Percentiles rank a stretch among this genome's conserved stretches.
These are phyloP conservation scores for Emmonsiellopsis sp. DNA, from an alignment of 2,329 filamentous ascomycete species.

Conservation along the genomic window DNA sequence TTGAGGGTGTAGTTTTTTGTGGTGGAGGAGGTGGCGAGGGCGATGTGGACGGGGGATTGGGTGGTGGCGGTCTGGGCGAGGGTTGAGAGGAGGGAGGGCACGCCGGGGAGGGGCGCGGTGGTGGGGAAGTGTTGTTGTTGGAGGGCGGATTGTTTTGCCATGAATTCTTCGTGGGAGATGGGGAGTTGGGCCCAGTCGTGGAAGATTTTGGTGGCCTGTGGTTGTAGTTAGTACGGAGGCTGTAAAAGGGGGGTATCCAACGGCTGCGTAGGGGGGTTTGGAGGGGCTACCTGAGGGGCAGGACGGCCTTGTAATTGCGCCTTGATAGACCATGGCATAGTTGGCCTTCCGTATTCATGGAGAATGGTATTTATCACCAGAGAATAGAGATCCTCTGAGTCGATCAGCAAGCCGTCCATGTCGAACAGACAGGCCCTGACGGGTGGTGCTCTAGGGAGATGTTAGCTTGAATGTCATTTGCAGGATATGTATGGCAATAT, in stretches of 20 bases:
- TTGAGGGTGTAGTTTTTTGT: constrained; percentile 67
- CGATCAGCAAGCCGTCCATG: constrained; percentile 94
- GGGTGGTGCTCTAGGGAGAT: constrained; percentile 52
- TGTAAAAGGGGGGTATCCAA: background rate
- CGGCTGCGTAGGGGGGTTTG: background rate
- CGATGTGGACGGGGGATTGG: constrained; percentile 57
- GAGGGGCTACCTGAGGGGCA: constrained; percentile 39
- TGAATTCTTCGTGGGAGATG: constrained; percentile 61
- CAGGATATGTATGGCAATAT: background rate
- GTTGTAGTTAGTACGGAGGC: background rate
- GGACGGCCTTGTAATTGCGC: constrained; percentile 70
- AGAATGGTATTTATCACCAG: constrained; percentile 74
- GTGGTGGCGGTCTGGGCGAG: constrained; percentile 26
- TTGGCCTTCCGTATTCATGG: constrained; percentile 60
- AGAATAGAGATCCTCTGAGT: constrained; percentile 88
- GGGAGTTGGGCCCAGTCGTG: constrained; percentile 80
- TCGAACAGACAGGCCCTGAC: constrained; percentile 92
- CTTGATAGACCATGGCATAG: constrained; percentile 89
- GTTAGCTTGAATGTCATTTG: background rate
- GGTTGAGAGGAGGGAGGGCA: constrained; percentile 53
- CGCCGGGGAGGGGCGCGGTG: constrained; percentile 70
- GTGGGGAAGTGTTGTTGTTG: constrained; percentile 65
- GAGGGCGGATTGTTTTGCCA: constrained; percentile 48
- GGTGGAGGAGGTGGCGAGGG: constrained; percentile 75
- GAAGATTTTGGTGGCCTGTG: constrained; percentile 53